Evolutionary conservation across 331 rosid genomes (phyloP).

Genomic region (Quercus lobata): DNA sequence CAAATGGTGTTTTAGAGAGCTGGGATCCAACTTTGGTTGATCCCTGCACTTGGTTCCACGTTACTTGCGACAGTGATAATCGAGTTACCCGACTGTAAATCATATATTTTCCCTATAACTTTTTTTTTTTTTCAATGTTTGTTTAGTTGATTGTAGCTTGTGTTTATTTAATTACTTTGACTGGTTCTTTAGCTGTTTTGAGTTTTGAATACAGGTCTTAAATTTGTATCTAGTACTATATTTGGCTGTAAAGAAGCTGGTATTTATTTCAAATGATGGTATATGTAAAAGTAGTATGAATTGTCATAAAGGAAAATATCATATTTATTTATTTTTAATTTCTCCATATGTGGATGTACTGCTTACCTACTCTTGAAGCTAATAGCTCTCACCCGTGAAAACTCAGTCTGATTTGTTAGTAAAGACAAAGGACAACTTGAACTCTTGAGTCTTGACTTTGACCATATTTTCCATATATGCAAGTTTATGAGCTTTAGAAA

Average conservation of each 20-base stretch:
- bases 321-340: neutral
- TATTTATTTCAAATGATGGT: neutral
- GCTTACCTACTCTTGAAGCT: neutral
- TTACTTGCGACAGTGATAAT: constrained; percentile 63
- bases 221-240: neutral
- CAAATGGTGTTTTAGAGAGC: constrained; percentile 64
- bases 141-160: neutral
- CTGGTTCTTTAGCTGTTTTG: neutral
- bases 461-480: neutral
- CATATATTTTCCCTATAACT: neutral
- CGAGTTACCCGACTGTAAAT: constrained; percentile 68
- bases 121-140: neutral
- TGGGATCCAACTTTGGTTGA: constrained; percentile 94
- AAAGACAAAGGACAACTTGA: neutral
- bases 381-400: neutral
- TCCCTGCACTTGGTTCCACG: constrained; percentile 96
- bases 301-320: neutral
- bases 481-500: too few relatives aligned
- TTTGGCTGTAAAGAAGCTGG: neutral
- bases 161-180: neutral
- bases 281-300: neutral
- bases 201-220: neutral
- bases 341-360: neutral
- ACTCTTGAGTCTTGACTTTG: neutral
- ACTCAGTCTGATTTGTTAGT: neutral